phyloP scores from a whole-genome alignment of 257 asterid genomes.

The Lithospermum erythrorhizon region DNA sequence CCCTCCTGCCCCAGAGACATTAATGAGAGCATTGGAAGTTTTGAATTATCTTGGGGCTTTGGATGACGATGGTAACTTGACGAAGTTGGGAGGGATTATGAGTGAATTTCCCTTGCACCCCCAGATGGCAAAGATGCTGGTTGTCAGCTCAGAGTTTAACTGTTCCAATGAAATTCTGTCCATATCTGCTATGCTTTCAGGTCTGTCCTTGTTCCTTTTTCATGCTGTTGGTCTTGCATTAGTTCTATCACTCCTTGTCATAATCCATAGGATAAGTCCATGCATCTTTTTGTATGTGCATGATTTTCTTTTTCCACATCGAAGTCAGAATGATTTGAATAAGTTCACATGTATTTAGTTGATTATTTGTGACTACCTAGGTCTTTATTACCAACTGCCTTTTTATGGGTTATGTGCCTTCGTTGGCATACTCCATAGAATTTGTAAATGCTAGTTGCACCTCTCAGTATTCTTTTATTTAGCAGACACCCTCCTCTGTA shows the following conservation, averaged over 20 bases:
- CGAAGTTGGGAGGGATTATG: constrained; percentile 84
- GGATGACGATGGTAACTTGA: constrained; percentile 91
- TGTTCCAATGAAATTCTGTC: constrained; percentile 95
- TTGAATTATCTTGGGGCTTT: constrained; percentile 90
- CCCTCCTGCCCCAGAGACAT: constrained; percentile 97
- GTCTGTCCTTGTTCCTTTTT: constrained; percentile 18
- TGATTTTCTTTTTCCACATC: constrained; percentile 29
- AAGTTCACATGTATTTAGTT: constrained; percentile 37
- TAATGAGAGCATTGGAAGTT: constrained; percentile 91
- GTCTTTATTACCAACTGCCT: constrained; percentile 89
- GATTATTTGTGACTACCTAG: constrained; percentile 52
- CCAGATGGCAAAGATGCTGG: constrained; percentile 95
- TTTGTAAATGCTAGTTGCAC: constrained; percentile 99
- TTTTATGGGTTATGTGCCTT: constrained; percentile 83
- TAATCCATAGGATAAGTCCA: constrained; percentile 5
- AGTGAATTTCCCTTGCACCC: constrained; percentile 95
- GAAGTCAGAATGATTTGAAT: constrained; percentile 24
- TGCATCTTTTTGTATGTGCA: constrained; percentile 23
- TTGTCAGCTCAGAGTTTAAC: constrained; percentile 80
- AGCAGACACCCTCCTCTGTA: constrained; percentile 98
- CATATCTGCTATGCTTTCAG: constrained; percentile 93
- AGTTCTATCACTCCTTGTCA: background rate
- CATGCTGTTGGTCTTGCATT: constrained; percentile 7
- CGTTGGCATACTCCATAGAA: constrained; percentile 78
- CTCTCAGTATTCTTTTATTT: constrained; percentile 96